A percentile compares a stretch with the other conserved stretches of the same genome.
phyloP scores from a whole-genome alignment of 169 alveolate species.

The Blepharisma undulans region DNA sequence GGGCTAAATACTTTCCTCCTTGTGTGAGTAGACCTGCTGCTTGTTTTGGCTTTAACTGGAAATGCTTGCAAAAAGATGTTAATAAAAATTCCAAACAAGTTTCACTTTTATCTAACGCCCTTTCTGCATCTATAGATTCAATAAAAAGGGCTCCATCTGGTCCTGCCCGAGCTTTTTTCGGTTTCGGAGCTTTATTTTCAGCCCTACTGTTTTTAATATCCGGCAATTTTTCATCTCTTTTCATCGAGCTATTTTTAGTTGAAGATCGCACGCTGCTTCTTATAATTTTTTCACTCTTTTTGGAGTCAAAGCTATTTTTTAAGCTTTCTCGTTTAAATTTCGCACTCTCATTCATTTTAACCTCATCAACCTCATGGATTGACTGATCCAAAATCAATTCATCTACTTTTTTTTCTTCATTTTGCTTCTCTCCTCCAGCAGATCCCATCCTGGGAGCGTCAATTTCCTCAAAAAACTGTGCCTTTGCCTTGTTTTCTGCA shows the following conservation, averaged over 20 bases:
- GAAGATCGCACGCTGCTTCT: background rate
- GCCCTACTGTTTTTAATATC: background rate
- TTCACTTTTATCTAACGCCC: conserved; percentile 64
- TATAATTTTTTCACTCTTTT: background rate
- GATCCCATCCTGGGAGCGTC: background rate
- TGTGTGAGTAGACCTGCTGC: conserved; percentile 83
- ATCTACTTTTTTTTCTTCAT: background rate
- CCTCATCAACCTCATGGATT: background rate
- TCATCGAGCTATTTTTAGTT: background rate
- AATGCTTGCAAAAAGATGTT: conserved; percentile 68
- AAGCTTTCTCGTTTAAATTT: background rate
- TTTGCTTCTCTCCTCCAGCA: background rate
- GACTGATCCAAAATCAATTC: background rate
- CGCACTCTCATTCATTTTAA: background rate
- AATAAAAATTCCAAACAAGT: conserved; percentile 83
- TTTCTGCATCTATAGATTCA: conserved; percentile 52
- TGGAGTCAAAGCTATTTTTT: background rate
- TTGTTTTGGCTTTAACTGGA: conserved; percentile 78
- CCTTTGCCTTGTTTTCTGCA: conserved; percentile 31
- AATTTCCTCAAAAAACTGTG: background rate
- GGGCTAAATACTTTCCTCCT: conserved; percentile 83
- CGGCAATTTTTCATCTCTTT: background rate
- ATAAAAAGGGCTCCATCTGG: conserved; percentile 37
- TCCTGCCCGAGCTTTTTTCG: background rate
- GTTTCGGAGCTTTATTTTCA: background rate